Conservation (phyloP, 225 moss, liverwort and hornwort species). For the Marchantia polymorpha region DNA sequence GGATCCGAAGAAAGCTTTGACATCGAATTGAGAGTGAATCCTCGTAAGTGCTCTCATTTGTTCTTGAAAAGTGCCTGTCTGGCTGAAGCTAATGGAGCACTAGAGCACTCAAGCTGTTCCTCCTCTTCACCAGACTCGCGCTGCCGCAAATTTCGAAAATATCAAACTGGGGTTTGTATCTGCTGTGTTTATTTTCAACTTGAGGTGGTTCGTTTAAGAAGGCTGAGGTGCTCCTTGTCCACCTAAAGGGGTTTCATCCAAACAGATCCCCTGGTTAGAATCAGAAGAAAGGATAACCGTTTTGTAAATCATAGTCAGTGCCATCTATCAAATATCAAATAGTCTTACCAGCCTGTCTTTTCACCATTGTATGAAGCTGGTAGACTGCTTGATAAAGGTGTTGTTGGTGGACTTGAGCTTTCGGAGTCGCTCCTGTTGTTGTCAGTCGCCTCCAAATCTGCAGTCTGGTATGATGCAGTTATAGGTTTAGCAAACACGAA, state of each 20-base stretch:
- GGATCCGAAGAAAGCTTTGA: background rate
- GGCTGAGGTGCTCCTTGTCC: background rate
- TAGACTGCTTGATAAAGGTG: background rate
- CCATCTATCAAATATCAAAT: background rate
- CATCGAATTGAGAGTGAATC: background rate
- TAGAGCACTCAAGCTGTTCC: background rate
- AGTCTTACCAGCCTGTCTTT: background rate
- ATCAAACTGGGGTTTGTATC: background rate
- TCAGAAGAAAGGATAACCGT: background rate
- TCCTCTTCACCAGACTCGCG: background rate
- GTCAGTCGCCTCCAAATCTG: background rate
- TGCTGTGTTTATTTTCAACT: background rate
- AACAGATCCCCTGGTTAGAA: background rate
- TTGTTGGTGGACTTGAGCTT: background rate
- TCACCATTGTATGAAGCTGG: background rate
- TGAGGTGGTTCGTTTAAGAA: background rate
- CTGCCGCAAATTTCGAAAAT: background rate
- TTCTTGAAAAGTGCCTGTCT: background rate
- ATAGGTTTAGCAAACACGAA: background rate
- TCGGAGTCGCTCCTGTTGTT: background rate
- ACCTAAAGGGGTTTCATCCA: background rate
- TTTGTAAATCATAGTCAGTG: background rate
- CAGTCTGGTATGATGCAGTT: background rate
- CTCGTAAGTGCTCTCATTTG: background rate
- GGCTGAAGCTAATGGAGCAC: background rate